Evolutionary conservation across 225 moss, liverwort and hornwort genomes (phyloP).

Genomic region (Ulota crispa): DNA sequence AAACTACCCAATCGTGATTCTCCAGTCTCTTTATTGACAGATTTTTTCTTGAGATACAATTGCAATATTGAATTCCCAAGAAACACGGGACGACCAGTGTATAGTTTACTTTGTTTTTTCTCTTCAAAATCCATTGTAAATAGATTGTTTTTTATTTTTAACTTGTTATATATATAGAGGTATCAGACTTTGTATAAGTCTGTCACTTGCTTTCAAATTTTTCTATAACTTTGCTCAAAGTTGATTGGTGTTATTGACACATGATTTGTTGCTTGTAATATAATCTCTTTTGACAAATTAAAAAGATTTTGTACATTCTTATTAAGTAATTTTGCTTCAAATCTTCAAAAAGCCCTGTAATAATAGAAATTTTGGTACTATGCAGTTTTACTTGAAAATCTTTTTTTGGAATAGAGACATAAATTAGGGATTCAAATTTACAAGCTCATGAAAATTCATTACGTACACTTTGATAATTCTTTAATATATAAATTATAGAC

Average conservation of each 20-base stretch:
- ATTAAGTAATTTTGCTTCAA: rapidly evolving
- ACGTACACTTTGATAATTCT: rapidly evolving
- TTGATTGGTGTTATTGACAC: no score
- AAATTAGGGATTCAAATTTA: no score
- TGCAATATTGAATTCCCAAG: constrained; percentile 5
- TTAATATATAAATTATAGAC: rapidly evolving
- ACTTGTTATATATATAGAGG: neutral
- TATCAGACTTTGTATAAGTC: rapidly evolving
- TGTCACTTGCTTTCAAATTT: neutral
- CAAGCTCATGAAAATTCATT: neutral
- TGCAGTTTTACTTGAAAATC: neutral
- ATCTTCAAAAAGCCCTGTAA: neutral
- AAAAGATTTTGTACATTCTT: neutral
- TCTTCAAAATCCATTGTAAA: neutral
- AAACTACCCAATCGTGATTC: neutral
- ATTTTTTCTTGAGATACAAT: neutral
- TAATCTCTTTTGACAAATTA: neutral
- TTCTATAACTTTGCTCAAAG: neutral
- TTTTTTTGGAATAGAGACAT: no score
- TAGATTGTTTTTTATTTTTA: neutral
- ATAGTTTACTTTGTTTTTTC: neutral
- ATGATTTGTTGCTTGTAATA: no score
- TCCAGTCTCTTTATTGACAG: neutral
- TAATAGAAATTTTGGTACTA: no score
- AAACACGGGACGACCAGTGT: neutral